Evolutionary conservation across 495 filamentous ascomycete species (phyloP).

Genomic region (Trichoderma asperelloides): DNA sequence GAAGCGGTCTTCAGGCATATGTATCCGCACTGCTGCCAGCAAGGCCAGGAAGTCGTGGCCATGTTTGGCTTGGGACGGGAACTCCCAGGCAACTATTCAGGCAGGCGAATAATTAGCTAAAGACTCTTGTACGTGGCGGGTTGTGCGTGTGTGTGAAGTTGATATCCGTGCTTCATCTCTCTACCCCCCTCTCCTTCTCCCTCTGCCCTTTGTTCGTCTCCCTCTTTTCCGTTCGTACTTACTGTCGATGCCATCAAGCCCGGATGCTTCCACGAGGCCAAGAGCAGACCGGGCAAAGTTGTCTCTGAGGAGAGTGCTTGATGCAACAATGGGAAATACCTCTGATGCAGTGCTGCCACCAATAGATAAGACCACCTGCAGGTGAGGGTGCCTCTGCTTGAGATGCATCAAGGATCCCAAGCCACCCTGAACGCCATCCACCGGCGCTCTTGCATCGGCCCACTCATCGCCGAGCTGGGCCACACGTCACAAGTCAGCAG

Average conservation of each 20-base stretch:
- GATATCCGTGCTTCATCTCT: neutral
- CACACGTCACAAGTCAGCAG: slow-evolving; percentile 14
- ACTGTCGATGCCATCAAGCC: slow-evolving; percentile 85
- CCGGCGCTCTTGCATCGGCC: slow-evolving; percentile 70
- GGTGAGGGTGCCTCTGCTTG: slow-evolving; percentile 64
- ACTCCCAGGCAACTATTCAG: slow-evolving; percentile 78
- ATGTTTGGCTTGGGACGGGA: slow-evolving; percentile 60
- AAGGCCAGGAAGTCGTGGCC: slow-evolving; percentile 67
- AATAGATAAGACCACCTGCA: slow-evolving; percentile 78
- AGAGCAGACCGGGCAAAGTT: slow-evolving; percentile 66
- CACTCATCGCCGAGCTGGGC: slow-evolving; percentile 75
- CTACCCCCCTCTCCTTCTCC: too few relatives aligned
- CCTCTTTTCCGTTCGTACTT: slow-evolving; percentile 17
- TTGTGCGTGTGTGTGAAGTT: neutral
- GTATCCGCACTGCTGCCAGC: slow-evolving; percentile 57
- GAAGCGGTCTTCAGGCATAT: slow-evolving; percentile 65
- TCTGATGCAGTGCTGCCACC: slow-evolving; percentile 76
- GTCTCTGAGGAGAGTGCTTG: slow-evolving; percentile 48
- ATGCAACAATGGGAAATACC: slow-evolving; percentile 66
- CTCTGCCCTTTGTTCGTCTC: too few relatives aligned
- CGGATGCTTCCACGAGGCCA: slow-evolving; percentile 62
- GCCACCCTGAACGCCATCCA: slow-evolving; percentile 70
- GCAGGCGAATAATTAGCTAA: slow-evolving; percentile 6
- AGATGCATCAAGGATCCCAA: slow-evolving; percentile 66
- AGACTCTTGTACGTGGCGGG: neutral